Conservation (phyloP, 805 yeast species). For the Starmerella tilneyi region DNA sequence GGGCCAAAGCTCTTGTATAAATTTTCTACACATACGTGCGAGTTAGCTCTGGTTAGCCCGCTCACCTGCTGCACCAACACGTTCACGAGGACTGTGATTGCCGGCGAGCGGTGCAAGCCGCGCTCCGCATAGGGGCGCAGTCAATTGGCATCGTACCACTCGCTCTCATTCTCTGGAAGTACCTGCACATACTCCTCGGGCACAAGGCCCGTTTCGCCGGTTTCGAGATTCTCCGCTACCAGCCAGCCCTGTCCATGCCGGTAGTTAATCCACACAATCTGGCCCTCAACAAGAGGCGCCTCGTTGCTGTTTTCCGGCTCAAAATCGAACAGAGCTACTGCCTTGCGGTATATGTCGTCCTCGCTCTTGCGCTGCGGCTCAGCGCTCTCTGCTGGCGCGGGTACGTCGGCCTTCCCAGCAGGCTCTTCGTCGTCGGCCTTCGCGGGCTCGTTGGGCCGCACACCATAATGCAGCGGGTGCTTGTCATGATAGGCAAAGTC, state of each 20-base stretch:
- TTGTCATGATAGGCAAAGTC: slow-evolving; percentile 72
- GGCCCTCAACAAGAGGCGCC: slow-evolving; percentile 66
- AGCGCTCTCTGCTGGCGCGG: slow-evolving; percentile 28
- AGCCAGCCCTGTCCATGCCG: slow-evolving; percentile 98
- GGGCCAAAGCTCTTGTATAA: too few relatives aligned
- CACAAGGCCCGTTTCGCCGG: slow-evolving; percentile 80
- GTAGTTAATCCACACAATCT: slow-evolving; percentile 71
- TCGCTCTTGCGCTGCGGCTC: slow-evolving; percentile 14
- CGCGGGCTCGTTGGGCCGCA: slow-evolving; percentile 13
- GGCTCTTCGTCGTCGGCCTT: background rate
- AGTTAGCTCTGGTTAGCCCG: too few relatives aligned
- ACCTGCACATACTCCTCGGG: slow-evolving; percentile 87
- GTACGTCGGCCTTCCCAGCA: slow-evolving; percentile 2
- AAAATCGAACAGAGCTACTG: slow-evolving; percentile 82
- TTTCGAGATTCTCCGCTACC: slow-evolving; percentile 68
- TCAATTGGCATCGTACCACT: slow-evolving; percentile 19
- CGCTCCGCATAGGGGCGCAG: background rate
- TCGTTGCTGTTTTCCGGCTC: slow-evolving; percentile 92
- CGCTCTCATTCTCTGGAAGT: slow-evolving; percentile 26
- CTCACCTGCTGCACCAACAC: too few relatives aligned
- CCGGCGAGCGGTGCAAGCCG: background rate
- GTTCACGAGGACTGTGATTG: background rate
- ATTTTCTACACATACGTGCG: too few relatives aligned
- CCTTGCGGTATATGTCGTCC: slow-evolving; percentile 47
- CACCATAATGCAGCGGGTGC: slow-evolving; percentile 66